These are phyloP conservation scores for Polyporus arcularius DNA, from an alignment of 768 basidiomycete genomes.

Conservation along the genomic window DNA sequence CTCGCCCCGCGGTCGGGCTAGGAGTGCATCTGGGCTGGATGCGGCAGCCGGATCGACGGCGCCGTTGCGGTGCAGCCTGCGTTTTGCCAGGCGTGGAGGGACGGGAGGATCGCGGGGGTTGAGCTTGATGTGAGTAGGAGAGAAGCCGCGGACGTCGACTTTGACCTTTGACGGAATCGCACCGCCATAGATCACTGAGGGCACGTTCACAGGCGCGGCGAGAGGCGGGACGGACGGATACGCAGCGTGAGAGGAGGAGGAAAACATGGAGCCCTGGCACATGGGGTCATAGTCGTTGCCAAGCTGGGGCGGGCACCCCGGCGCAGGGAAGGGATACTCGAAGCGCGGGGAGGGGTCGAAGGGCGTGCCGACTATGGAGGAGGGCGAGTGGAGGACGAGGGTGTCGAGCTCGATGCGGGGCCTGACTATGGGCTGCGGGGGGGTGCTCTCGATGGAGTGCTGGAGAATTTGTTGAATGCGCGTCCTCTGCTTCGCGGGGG, in stretches of 20 bases:
- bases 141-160: conserved; percentile 18
- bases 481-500: too few species aligned
- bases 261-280: conserved; percentile 1
- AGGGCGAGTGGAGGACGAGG: conserved; percentile 33
- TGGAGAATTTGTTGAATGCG: not conserved
- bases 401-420: conserved; percentile 22
- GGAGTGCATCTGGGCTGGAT: not conserved
- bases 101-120: conserved; percentile 23
- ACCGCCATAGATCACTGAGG: not conserved
- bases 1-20: not conserved
- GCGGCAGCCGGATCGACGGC: not conserved
- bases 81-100: conserved; percentile 22
- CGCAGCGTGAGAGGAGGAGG: not conserved
- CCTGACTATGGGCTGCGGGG: conserved; percentile 12
- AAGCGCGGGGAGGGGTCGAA: conserved; percentile 34
- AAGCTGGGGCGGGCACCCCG: conserved; percentile 11
- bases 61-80: conserved; percentile 6
- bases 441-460: not conserved
- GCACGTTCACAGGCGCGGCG: conserved; percentile 1
- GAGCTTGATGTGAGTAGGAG: conserved; percentile 26
- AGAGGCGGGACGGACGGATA: not conserved
- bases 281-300: conserved; percentile 8
- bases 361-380: conserved; percentile 34
- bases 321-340: conserved; percentile 33
- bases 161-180: not conserved